Percentiles rank a stretch among this genome's conserved stretches.
Conservation (phyloP, 2,329 filamentous ascomycete genomes). For the Aurifilum marmelostoma region DNA sequence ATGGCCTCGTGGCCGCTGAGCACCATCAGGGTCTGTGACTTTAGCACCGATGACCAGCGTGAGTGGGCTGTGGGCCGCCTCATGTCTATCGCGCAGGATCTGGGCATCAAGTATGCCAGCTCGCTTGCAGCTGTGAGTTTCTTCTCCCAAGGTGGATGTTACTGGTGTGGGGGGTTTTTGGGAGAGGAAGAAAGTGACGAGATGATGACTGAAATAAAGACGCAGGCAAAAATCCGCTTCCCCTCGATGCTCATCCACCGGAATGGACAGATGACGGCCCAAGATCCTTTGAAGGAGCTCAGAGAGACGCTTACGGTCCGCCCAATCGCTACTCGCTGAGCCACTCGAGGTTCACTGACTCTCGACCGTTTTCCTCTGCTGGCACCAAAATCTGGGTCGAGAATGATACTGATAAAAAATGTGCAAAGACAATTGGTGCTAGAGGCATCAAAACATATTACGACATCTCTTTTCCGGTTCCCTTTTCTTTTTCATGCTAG, state of each 20-base stretch:
- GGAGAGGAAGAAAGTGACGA: no score
- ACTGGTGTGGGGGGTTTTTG: background rate
- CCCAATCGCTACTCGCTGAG: background rate
- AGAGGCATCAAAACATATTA: background rate
- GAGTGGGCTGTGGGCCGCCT: slow-evolving; percentile 59
- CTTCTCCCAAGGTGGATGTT: background rate
- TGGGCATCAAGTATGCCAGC: slow-evolving; percentile 63
- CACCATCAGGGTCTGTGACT: slow-evolving; percentile 60
- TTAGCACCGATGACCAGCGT: slow-evolving; percentile 60
- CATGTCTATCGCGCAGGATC: slow-evolving; percentile 54
- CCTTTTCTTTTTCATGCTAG: background rate
- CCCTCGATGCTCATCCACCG: slow-evolving; percentile 65
- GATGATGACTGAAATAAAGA: background rate
- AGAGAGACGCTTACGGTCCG: slow-evolving; percentile 16
- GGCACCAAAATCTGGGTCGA: background rate
- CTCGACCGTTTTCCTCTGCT: no score
- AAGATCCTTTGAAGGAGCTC: slow-evolving; percentile 24
- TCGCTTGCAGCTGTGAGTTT: slow-evolving; percentile 52
- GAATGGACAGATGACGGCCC: slow-evolving; percentile 50
- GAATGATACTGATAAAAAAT: background rate
- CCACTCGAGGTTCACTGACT: no score
- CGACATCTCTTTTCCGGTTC: background rate
- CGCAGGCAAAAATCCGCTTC: slow-evolving; percentile 60
- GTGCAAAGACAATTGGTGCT: background rate
- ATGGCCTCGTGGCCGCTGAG: slow-evolving; percentile 63